Evolutionary conservation across 225 moss, liverwort and hornwort genomes (phyloP), one percentile per base, ranked within the genome.

Genomic region (Marchantia paleacea): DNA sequence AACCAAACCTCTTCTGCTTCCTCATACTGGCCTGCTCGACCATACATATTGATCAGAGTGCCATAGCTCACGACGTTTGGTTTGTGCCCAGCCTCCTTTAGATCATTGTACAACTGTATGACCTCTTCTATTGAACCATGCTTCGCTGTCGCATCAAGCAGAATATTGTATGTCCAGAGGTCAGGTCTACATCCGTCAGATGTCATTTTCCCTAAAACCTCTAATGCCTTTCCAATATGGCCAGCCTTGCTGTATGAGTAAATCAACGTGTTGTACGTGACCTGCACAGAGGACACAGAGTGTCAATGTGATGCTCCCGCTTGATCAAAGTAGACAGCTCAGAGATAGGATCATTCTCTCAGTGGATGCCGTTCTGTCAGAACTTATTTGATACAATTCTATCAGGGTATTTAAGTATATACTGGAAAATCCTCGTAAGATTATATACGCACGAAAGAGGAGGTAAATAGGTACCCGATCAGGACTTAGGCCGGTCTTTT

Each of bases 161-260:
- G 80, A 75, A 97, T 94, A 82, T 97, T 97, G 83, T 88, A 97
- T 28, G 96, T 97, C 94, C 94, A 97, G 51, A 94, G 84, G 80
- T 97, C 93, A 15, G 96, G 93, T 26, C 84, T 85, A 83, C 91
- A 94, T 51, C 93, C 92, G 75, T 88, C 87, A 61, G 76, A 74
- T 68, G 85, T 87, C 96, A 97, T 97, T 24, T 76, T 89, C 72
- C 80, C 84, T 75, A 97, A 80, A 16, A 97, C 89, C 65, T 89
- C 89, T 82, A 88, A 81, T 16, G 89, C 90, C 75, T 89, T 89
- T 53, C 81, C 29, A 76, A 90, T 89, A 74, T 91, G 89, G 73
- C 93, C 93, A 76, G 93, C 92, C 81, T 93, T 97, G 89, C 96
- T 89, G 69, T 97, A 97, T 47, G 96, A 90, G 85, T 92, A 94